Base-by-base conservation (phyloP, 2,329 filamentous ascomycete genomes). In the Sphaceloma murrayae region DNA sequence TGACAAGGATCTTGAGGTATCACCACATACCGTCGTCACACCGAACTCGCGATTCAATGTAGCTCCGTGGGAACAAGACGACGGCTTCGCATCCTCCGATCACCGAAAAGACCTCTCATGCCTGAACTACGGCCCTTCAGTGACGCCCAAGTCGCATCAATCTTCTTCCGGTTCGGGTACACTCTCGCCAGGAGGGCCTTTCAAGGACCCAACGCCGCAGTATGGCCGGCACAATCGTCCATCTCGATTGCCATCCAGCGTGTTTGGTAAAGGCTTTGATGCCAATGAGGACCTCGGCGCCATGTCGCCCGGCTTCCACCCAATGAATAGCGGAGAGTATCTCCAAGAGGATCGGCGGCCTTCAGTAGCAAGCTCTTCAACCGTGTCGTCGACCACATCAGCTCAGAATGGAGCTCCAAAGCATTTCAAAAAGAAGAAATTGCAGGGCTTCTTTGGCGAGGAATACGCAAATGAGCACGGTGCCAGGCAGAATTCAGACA, bases 361-460 rank as follows among this genome's bases (percentile, higher is more conserved):
- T 2, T 96, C 91, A 3, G 75, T 86, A 40, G 87, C 87, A 29
- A 95, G 88, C 62, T 79, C 88, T 51, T 87, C 82, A 10, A 94
- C 82, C 3, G 77, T 85, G 46, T 91, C 88, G 63, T 94, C 89
- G 58, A 77, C 84, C 52, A 84, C 85, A 24, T 94, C 89, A 31
- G 81, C 80, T 64, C 74, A 78, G 50, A 80, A 77, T 49, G 74
- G 82, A n/a, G n/a, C n/a, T 46, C 52, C 55, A 43, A 29, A 27
- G 18, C 44, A 45, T 13, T 73, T 77, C 51, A 72, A 77, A 55
- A 87, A 88, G 63, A 89, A 88, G 64, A 91, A 89, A 64, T 70
- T 94, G 51, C 85, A 91, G 58, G 85, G 82, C 31, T 89, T 95
- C 60, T 94, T 95, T 64, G 88, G 89, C 34, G 89, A 95, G 55